Conservation (phyloP, 83 land plant species). For the Larix sibirica region DNA sequence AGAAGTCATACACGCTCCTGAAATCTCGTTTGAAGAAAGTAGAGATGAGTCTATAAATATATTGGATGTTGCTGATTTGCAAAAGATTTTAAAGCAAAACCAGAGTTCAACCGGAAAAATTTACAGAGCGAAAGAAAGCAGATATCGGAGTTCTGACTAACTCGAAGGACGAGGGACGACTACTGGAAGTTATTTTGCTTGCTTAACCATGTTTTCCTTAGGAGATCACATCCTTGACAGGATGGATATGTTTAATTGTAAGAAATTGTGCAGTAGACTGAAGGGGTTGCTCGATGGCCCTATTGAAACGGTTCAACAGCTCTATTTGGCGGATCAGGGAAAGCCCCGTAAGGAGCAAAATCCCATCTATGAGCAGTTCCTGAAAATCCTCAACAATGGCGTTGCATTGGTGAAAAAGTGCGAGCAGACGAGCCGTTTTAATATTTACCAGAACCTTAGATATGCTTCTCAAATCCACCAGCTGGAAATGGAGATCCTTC, state of each 20-base stretch:
- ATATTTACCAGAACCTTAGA: neutral
- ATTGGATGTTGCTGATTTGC: too few relatives aligned
- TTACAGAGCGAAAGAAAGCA: too few relatives aligned
- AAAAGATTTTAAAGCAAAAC: too few relatives aligned
- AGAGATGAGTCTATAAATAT: too few relatives aligned
- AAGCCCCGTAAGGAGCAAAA: neutral
- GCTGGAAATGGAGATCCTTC: neutral
- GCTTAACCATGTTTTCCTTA: too few relatives aligned
- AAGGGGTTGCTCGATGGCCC: neutral
- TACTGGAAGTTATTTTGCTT: too few relatives aligned
- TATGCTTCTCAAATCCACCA: neutral
- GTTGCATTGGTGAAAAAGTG: neutral
- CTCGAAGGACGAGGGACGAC: too few relatives aligned
- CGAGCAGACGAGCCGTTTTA: neutral
- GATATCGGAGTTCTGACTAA: too few relatives aligned
- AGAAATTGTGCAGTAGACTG: neutral
- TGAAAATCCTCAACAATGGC: neutral
- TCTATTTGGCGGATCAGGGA: neutral
- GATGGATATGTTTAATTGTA: neutral
- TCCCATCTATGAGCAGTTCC: neutral
- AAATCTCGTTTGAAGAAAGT: too few relatives aligned
- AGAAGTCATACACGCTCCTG: too few relatives aligned
- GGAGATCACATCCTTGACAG: too few relatives aligned
- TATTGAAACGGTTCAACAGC: neutral
- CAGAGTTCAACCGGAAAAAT: too few relatives aligned